A percentile compares a stretch with the other conserved stretches of the same genome.
Evolutionary conservation across 176 grass and related monocot species (phyloP).

Genomic region (Phoenix roebelenii): DNA sequence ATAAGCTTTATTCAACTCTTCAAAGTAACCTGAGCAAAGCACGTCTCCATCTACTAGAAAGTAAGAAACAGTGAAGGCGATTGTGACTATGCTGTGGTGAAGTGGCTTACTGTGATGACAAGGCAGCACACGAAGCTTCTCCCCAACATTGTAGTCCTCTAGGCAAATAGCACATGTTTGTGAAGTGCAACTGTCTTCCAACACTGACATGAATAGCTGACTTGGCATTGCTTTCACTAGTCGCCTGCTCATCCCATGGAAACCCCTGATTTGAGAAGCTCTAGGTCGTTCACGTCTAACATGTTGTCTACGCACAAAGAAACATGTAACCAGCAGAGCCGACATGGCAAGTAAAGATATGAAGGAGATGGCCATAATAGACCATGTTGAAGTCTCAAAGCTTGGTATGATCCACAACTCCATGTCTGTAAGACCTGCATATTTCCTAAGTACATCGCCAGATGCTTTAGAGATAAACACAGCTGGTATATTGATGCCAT

Average conservation of each 20-base stretch:
- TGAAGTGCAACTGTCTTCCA: constrained; percentile 78
- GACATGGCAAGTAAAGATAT: constrained; percentile 90
- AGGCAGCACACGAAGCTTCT: constrained; percentile 71
- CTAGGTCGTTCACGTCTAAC: constrained; percentile 42
- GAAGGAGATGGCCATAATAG: constrained; percentile 68
- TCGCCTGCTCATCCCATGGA: constrained; percentile 79
- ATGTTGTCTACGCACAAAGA: constrained; percentile 74
- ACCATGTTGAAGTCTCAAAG: constrained; percentile 76
- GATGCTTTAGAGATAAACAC: constrained; percentile 67
- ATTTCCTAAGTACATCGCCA: constrained; percentile 59
- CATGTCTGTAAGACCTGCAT: constrained; percentile 49
- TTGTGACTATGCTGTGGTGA: neutral
- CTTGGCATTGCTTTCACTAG: constrained; percentile 85
- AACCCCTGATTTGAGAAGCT: constrained; percentile 37
- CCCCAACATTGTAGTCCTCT: constrained; percentile 77
- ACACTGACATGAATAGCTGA: constrained; percentile 58
- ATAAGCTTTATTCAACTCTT: too few species aligned
- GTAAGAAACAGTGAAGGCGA: neutral
- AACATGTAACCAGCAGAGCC: constrained; percentile 71
- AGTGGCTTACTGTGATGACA: constrained; percentile 76
- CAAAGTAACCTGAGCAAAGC: too few species aligned
- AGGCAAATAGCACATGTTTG: constrained; percentile 81
- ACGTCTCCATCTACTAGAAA: neutral
- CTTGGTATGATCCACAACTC: constrained; percentile 81
- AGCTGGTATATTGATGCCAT: constrained; percentile 61